Conservation (phyloP, 2,329 filamentous ascomycete genomes). For the Exophiala viscosa region DNA sequence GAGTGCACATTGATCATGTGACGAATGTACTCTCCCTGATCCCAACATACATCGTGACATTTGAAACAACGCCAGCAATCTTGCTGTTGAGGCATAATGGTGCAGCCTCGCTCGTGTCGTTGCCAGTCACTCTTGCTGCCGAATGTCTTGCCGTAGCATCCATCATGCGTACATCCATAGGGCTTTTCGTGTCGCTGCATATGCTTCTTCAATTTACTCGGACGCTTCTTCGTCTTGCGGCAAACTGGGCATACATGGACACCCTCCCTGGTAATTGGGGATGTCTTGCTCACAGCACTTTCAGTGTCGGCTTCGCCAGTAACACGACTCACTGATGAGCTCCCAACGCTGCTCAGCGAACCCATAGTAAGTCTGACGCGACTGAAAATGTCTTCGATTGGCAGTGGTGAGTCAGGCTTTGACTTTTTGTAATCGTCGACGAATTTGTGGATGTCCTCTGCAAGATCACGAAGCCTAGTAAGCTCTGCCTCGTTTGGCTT, state of each 20-base stretch:
- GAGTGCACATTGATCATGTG: constrained; percentile 37
- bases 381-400: constrained; percentile 12
- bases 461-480: constrained; percentile 5
- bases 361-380: constrained; percentile 10
- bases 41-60: constrained; percentile 18
- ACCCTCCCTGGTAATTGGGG: constrained; percentile 1
- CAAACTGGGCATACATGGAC: constrained; percentile 16
- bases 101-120: constrained; percentile 68
- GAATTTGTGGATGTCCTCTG: constrained; percentile 17
- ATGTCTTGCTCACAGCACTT: neutral
- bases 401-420: constrained; percentile 2
- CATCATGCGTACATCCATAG: constrained; percentile 72
- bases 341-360: constrained; percentile 7
- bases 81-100: constrained; percentile 62
- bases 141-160: constrained; percentile 65
- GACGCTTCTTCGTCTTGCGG: constrained; percentile 16
- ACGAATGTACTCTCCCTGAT: constrained; percentile 51
- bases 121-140: constrained; percentile 97
- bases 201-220: constrained; percentile 64
- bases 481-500: neutral
- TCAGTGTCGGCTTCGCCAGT: constrained; percentile 2
- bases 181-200: constrained; percentile 75
- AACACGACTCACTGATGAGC: constrained; percentile 5
- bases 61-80: constrained; percentile 67
- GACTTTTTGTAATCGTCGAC: constrained; percentile 5